Evolutionary conservation across 768 basidiomycete genomes (phyloP).

Genomic region (Dacryopinax primogenitus): DNA sequence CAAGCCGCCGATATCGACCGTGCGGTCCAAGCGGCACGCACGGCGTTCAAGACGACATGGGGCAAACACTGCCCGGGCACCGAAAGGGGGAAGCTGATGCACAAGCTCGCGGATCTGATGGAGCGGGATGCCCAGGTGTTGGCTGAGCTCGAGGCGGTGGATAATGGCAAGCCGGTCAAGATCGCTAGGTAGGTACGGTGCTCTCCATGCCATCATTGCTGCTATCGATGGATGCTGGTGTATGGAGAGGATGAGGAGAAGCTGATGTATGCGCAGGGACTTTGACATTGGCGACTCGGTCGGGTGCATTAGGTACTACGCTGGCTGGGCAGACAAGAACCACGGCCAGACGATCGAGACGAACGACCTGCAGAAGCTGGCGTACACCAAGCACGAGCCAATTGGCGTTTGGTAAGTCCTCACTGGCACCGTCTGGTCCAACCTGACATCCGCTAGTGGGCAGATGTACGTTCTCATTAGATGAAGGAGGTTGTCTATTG

Average conservation of each 20-base stretch:
- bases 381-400: constrained; percentile 78
- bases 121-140: constrained; percentile 72
- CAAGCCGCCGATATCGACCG: constrained; percentile 58
- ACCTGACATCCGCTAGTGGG: constrained; percentile 32
- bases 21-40: constrained; percentile 71
- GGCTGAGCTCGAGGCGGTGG: constrained; percentile 70
- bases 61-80: constrained; percentile 74
- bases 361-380: constrained; percentile 61
- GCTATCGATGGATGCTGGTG: too few relatives aligned
- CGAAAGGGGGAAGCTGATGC: constrained; percentile 65
- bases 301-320: constrained; percentile 77
- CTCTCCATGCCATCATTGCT: constrained; percentile 29
- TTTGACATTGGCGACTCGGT: constrained; percentile 69
- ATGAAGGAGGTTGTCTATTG: not conserved
- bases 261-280: constrained; percentile 37
- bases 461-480: constrained; percentile 50
- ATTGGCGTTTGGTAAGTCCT: constrained; percentile 54
- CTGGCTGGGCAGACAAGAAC: constrained; percentile 94
- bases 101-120: constrained; percentile 80
- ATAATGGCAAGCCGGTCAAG: constrained; percentile 83
- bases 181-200: constrained; percentile 33
- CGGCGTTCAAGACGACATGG: constrained; percentile 76
- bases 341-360: constrained; percentile 74
- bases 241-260: constrained; percentile 18
- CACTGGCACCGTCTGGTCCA: not conserved